Evolutionary conservation across 768 basidiomycete species (phyloP).

Genomic region (Boletus coccyginus): DNA sequence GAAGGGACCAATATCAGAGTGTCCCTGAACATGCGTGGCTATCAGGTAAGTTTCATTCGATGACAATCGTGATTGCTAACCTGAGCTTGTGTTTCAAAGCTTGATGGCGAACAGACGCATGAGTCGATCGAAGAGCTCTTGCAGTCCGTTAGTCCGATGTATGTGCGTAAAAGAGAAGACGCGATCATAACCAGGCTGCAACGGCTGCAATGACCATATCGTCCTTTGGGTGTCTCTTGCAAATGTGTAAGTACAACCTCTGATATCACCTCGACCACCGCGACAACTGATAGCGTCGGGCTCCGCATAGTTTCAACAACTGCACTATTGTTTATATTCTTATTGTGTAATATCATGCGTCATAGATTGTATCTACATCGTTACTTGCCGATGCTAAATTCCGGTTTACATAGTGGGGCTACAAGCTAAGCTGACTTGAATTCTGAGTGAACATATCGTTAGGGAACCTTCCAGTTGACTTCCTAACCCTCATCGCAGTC

Average conservation of each 20-base stretch:
- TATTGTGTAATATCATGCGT: slow-evolving; percentile 16
- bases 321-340: slow-evolving; percentile 3
- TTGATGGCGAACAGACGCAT: slow-evolving; percentile 34
- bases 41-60: slow-evolving; percentile 40
- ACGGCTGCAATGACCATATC: slow-evolving; percentile 31
- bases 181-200: slow-evolving; percentile 48
- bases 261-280: background rate
- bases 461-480: slow-evolving; percentile 15
- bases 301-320: background rate
- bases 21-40: slow-evolving; percentile 52
- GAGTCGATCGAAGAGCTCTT: slow-evolving; percentile 64
- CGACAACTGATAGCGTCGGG: slow-evolving; percentile 3
- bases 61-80: slow-evolving; percentile 8
- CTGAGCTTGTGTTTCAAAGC: slow-evolving; percentile 17
- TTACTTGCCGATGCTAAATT: background rate
- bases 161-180: slow-evolving; percentile 45
- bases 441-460: background rate
- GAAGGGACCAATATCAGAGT: slow-evolving; percentile 52
- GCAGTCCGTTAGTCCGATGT: slow-evolving; percentile 52
- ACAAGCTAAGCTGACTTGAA: background rate
- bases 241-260: slow-evolving; percentile 7
- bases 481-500: slow-evolving; percentile 42
- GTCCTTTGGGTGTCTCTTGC: background rate
- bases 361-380: background rate
- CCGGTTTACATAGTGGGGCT: background rate